These are phyloP conservation scores for Globisporangium uncinulatum DNA, from an alignment of 352 stramenopile genomes.

Conservation along the genomic window DNA sequence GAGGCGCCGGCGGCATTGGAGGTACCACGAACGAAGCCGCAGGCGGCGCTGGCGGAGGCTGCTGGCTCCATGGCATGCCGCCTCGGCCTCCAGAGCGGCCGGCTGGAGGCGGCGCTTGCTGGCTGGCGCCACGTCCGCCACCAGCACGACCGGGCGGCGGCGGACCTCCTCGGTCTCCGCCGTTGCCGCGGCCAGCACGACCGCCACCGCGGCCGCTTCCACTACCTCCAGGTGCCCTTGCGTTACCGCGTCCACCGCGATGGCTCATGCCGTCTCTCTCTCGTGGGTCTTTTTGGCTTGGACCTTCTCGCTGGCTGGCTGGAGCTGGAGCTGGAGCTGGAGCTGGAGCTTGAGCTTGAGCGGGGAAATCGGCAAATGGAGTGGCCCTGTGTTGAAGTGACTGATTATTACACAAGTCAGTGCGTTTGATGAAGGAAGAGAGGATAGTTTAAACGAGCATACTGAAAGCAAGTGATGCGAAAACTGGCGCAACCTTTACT, in stretches of 20 bases:
- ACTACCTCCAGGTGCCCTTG: constrained; percentile 10
- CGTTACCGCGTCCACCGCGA: constrained; percentile 6
- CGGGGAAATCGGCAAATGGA: not conserved
- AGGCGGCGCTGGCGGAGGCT: not conserved
- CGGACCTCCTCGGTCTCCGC: constrained; percentile 2
- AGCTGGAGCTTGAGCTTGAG: not conserved
- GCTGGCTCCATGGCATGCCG: not conserved
- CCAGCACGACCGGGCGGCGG: not conserved
- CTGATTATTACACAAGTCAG: too few relatives aligned
- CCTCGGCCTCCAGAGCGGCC: not conserved
- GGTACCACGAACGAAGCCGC: not conserved
- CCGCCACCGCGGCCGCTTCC: constrained; percentile 10
- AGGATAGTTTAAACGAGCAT: too few relatives aligned
- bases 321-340: not conserved
- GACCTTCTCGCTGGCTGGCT: too few relatives aligned
- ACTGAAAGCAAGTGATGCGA: not conserved
- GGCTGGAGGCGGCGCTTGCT: not conserved
- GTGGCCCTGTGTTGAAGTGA: too few relatives aligned
- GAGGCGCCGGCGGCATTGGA: not conserved
- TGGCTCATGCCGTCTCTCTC: not conserved
- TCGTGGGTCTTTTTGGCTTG: not conserved
- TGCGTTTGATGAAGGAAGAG: too few relatives aligned
- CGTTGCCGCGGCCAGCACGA: constrained; percentile 4
- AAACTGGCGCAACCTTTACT: not conserved
- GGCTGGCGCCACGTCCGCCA: constrained; percentile 2